Conservation (phyloP, 768 basidiomycete species). For the Pisolithus albus region DNA sequence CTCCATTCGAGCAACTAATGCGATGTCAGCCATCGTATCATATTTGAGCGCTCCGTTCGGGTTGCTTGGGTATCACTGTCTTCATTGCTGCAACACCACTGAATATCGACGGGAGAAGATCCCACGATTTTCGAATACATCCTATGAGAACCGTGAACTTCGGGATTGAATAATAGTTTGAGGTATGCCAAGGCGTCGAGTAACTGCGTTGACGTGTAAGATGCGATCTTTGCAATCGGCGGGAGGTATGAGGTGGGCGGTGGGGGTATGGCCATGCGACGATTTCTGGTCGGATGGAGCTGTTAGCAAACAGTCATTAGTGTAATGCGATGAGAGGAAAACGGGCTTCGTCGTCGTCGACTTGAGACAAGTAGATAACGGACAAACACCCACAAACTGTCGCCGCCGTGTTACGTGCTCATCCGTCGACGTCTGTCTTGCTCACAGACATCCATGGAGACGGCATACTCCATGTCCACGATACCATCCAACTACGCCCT, state of each 20-base stretch:
- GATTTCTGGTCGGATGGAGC: neutral
- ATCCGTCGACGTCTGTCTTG: no score
- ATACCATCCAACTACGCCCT: constrained; percentile 11
- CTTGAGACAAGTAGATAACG: no score
- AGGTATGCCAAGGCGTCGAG: constrained; percentile 44
- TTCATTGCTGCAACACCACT: neutral
- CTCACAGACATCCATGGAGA: constrained; percentile 11
- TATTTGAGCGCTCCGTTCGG: constrained; percentile 53
- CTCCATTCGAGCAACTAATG: constrained; percentile 42
- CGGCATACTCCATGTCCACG: constrained; percentile 12
- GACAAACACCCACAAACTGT: neutral
- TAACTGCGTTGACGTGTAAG: constrained; percentile 32
- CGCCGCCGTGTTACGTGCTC: no score
- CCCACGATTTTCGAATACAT: constrained; percentile 11
- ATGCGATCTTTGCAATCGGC: constrained; percentile 39
- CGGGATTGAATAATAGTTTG: constrained; percentile 50
- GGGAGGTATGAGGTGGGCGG: constrained; percentile 53
- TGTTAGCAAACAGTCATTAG: no score
- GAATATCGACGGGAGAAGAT: neutral
- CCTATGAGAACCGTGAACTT: constrained; percentile 53
- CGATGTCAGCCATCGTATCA: constrained; percentile 71
- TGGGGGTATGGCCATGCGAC: constrained; percentile 5
- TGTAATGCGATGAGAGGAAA: no score
- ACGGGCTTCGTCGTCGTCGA: no score
- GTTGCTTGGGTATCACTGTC: constrained; percentile 23